These are phyloP conservation scores for Elaeis guineensis DNA, from an alignment of 176 grass and related monocot genomes.

Conservation along the genomic window DNA sequence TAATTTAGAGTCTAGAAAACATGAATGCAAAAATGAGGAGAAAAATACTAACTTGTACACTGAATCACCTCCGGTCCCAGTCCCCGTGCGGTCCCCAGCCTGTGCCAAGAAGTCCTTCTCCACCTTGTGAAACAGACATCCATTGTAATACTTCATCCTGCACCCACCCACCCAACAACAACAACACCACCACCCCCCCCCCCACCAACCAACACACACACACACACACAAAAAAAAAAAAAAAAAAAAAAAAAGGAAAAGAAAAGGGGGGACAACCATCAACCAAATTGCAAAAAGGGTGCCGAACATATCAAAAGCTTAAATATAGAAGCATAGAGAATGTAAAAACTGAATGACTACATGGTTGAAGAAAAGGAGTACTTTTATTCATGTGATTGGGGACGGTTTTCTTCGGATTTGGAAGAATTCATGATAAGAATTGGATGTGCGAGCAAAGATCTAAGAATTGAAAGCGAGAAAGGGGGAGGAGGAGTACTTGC, in stretches of 20 bases:
- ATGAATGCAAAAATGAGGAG: neutral
- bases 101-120: conserved; percentile 94
- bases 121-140: conserved; percentile 94
- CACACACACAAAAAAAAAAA: conserved; percentile 2
- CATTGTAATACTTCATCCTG: conserved; percentile 97
- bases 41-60: conserved; percentile 62
- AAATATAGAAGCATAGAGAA: too few relatives aligned
- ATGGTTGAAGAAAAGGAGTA: too few relatives aligned
- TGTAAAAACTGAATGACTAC: too few relatives aligned
- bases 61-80: conserved; percentile 71
- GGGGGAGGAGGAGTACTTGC: conserved; percentile 47
- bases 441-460: too few relatives aligned
- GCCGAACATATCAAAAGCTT: too few relatives aligned
- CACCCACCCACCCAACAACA: neutral
- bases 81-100: conserved; percentile 78
- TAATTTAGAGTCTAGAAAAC: neutral
- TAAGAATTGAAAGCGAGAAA: neutral
- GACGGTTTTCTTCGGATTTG: too few relatives aligned
- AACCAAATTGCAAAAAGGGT: too few relatives aligned
- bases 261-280: too few relatives aligned
- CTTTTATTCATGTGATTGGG: too few relatives aligned
- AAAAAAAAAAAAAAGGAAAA: too few relatives aligned
- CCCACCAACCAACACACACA: too few relatives aligned
- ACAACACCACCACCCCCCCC: neutral
- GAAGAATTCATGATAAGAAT: too few relatives aligned